Conservation (phyloP, 257 asterid genomes). For the Solanum gandarillasii region DNA sequence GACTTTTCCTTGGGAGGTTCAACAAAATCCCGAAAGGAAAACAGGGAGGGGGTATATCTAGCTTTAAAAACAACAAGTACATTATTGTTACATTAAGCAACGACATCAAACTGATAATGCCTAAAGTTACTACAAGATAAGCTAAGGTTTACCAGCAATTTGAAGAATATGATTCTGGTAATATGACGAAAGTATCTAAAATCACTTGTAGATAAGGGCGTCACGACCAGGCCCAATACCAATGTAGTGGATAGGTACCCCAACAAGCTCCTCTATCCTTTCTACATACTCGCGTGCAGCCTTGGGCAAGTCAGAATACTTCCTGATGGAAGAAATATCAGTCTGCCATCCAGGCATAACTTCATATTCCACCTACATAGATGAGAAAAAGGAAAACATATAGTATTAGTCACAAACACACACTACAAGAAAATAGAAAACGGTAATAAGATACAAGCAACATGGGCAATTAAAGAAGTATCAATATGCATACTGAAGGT, state of each 20-base stretch:
- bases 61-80: not conserved
- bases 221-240: constrained; percentile 97
- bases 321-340: constrained; percentile 71
- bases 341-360: constrained; percentile 79
- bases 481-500: not conserved
- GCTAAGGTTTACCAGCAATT: not conserved
- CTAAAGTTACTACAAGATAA: not conserved
- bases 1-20: not conserved
- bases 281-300: constrained; percentile 74
- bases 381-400: not conserved
- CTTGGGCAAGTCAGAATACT: constrained; percentile 77
- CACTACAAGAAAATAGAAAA: not conserved
- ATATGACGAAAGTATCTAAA: not conserved
- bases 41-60: not conserved
- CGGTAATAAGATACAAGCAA: not conserved
- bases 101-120: not conserved
- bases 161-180: not conserved
- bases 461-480: not conserved
- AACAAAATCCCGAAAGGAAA: not conserved
- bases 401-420: not conserved
- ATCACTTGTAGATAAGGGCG: constrained; percentile 84
- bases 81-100: not conserved
- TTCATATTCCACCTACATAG: constrained; percentile 70
- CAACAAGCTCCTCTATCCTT: constrained; percentile 85
- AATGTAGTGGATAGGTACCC: constrained; percentile 82